Evolutionary conservation across 495 filamentous ascomycete species (phyloP), one percentile per base, ranked within the genome.

Genomic region (Platismatia glauca): DNA sequence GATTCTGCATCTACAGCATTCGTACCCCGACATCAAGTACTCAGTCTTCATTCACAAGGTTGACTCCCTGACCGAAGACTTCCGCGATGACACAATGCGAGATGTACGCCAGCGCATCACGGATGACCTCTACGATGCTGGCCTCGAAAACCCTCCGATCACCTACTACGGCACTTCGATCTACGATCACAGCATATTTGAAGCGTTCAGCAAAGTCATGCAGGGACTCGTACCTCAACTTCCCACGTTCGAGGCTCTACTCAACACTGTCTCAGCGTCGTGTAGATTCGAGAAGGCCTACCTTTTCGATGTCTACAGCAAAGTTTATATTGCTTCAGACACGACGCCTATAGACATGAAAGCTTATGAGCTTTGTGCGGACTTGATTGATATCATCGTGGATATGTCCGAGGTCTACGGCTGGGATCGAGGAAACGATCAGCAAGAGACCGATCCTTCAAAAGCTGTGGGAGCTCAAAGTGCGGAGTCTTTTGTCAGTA

Each of bases 11-110:
- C 84, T 98, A 4, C 90, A 95, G 71, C 82, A 89, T 60, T 83
- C 82, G 61, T 95, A 96, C 69, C 91, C 92, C 0, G 86, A 86
- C 68, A 91, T 97, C 75, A 95, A 96, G 73, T 88, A 97, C 59
- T 90, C 95, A 66, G 92, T 98, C 37, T 97, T 98, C 74, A 95
- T 98, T 65, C 95, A 98, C 78, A 98, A 98, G 69, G 91, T 95
- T 15, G 94, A 98, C 69, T 93, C 89, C 4, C 81, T 98, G 13
- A 90, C 88, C 34, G 95, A 97, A 44, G 95, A 97, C 74, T 97
- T 91, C 76, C 89, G 91, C 65, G 82, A 88, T 44, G 94, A 98
- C 64, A 93, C 90, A 7, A 91, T 95, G 76, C 85, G 93, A 58
- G 95, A 97, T 70, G 91, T 98, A 59, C 89, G 89, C 43, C 94